phyloP scores from a whole-genome alignment of 768 basidiomycete species.

The Hirschioporus abietinus region DNA sequence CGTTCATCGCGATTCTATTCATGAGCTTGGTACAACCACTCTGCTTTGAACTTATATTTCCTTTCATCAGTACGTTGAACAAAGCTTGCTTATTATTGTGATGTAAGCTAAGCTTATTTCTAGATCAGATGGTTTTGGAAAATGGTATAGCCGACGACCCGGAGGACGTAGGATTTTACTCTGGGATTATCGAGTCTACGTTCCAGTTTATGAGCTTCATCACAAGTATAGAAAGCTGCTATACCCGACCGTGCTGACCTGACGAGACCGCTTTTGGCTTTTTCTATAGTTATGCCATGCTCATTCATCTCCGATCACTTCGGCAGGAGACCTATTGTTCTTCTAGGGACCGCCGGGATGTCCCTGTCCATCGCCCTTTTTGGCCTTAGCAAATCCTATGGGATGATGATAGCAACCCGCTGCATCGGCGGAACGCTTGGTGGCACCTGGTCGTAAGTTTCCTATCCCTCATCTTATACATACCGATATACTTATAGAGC shows the following conservation, averaged over 20 bases:
- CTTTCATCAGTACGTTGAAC: neutral
- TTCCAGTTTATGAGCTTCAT: slow-evolving; percentile 11
- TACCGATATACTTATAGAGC: neutral
- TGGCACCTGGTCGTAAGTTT: neutral
- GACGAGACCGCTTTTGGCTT: neutral
- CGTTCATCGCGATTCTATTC: slow-evolving; percentile 7
- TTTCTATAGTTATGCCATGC: slow-evolving; percentile 35
- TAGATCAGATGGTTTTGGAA: slow-evolving; percentile 18
- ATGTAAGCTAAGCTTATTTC: neutral
- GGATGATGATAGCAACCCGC: neutral
- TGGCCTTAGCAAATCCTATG: neutral
- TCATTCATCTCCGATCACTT: slow-evolving; percentile 40
- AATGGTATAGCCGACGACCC: slow-evolving; percentile 16
- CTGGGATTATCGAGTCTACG: slow-evolving; percentile 13
- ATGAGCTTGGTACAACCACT: slow-evolving; percentile 11
- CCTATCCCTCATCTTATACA: neutral
- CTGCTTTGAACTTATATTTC: slow-evolving; percentile 12
- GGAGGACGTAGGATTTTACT: slow-evolving; percentile 18
- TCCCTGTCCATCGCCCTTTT: slow-evolving; percentile 8
- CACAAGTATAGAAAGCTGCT: slow-evolving; percentile 3
- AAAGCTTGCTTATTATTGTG: neutral
- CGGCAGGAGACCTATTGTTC: slow-evolving; percentile 45
- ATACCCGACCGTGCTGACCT: neutral
- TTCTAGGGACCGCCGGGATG: slow-evolving; percentile 17
- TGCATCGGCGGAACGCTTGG: slow-evolving; percentile 2